Evolutionary conservation across 1,284 basidiomycete species (phyloP).

Genomic region (Cerrena zonata): DNA sequence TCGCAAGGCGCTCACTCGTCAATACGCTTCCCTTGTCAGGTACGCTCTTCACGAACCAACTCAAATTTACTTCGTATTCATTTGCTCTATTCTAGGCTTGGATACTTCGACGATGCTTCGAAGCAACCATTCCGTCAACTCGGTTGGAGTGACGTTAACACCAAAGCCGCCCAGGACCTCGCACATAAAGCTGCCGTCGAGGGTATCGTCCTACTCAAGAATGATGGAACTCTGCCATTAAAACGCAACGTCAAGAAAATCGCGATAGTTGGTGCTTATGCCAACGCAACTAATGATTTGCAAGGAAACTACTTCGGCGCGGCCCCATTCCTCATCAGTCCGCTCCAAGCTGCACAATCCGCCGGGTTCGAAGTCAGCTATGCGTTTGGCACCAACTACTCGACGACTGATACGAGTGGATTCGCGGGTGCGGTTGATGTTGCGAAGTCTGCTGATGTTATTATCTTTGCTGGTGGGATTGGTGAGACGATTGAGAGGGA

Average conservation of each 20-base stretch:
- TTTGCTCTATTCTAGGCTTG: conserved; percentile 31
- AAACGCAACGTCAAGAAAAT: conserved; percentile 36
- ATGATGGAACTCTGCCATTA: conserved; percentile 49
- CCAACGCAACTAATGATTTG: conserved; percentile 48
- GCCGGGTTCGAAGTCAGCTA: conserved; percentile 44
- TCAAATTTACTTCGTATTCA: neutral
- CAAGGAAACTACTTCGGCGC: conserved; percentile 52
- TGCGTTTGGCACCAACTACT: conserved; percentile 37
- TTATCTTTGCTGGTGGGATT: conserved; percentile 44
- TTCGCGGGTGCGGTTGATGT: conserved; percentile 35
- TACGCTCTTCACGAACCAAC: conserved; percentile 16
- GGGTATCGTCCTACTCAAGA: conserved; percentile 52
- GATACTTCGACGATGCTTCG: conserved; percentile 49
- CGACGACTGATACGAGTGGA: conserved; percentile 33
- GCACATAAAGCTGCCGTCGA: conserved; percentile 47
- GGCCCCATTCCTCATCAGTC: conserved; percentile 50
- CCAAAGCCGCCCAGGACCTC: conserved; percentile 40
- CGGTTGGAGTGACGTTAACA: conserved; percentile 43
- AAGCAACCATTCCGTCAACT: conserved; percentile 47
- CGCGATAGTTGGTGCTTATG: conserved; percentile 51
- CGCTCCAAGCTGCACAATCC: conserved; percentile 40
- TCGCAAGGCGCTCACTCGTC: conserved; percentile 36
- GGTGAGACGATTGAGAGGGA: conserved; percentile 49
- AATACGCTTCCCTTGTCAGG: conserved; percentile 50
- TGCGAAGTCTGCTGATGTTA: conserved; percentile 27